Evolutionary conservation across 2,329 filamentous ascomycete species (phyloP), one percentile per base, ranked within the genome.

Genomic region (Thelonectria blattea): DNA sequence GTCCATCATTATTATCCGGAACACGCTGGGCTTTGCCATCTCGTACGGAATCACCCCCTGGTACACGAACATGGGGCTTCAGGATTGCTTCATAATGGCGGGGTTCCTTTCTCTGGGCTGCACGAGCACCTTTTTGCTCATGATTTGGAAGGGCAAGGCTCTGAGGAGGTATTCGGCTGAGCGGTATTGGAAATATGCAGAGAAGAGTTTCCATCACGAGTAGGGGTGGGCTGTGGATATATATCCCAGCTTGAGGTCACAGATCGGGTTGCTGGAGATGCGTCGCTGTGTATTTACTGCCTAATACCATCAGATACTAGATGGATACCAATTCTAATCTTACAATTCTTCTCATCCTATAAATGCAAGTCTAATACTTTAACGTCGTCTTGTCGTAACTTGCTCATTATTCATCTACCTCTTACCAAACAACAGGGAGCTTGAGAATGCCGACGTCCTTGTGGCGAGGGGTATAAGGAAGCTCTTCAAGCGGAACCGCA

Each of bases 391-490:
- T 20, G 9, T 8, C 20, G 5, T 18, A n/a, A 17, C 18, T 34
- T 20, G 6, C 17, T 51, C 14, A 11, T 51, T 27, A 37, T 9
- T 20, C 30, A 10, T 39, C 5, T n/a, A 1, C 14, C 6, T 5
- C 34, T 57, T 72, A 76, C 71, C 72, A 77, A 2, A 63, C 60
- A 1, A 80, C 74, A 0, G 75, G 77, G 12, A 81, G 69, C 51
- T 75, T 74, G 1, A 67, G 62, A 27, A 81, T 75, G 0, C 79
- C 78, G 2, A 81, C 76, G 65, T 80, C 79, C 62, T 70, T 74
- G 11, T 64, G 66, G 24, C 74, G 69, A 2, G 75, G 75, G 11
- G 73, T 74, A 61, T 74, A 81, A 50, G 78, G 73, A 27, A 81
- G 66, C 45, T 80, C 65, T 0, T 75, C 73, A 18, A 79, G 70